Evolutionary conservation across 2,329 filamentous ascomycete species (phyloP).

Genomic region (Esteya vermicola): DNA sequence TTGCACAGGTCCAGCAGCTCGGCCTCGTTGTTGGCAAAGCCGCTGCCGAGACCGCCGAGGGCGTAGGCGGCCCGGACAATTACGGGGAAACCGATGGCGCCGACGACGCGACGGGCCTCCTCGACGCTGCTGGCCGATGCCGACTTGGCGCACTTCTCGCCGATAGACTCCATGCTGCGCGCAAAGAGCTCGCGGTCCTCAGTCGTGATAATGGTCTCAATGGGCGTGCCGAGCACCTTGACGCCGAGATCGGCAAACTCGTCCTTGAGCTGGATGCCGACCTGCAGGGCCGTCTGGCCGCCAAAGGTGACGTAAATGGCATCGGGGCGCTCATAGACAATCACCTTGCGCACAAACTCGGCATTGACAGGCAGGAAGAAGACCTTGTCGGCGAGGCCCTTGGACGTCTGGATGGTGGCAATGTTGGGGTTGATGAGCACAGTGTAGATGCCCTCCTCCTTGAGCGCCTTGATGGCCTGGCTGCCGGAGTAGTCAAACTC

Average conservation of each 20-base stretch:
- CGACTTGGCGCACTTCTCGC: slow-evolving; percentile 95
- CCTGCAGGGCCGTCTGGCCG: slow-evolving; percentile 90
- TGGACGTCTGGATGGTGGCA: slow-evolving; percentile 95
- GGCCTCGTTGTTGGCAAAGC: slow-evolving; percentile 78
- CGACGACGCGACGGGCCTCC: slow-evolving; percentile 77
- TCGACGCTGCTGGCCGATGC: slow-evolving; percentile 80
- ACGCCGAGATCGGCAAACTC: slow-evolving; percentile 90
- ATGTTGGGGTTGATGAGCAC: slow-evolving; percentile 99
- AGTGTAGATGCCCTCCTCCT: slow-evolving; percentile 96
- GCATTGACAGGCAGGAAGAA: slow-evolving; percentile 97
- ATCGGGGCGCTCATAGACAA: slow-evolving; percentile 85
- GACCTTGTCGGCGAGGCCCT: slow-evolving; percentile 94
- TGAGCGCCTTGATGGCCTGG: slow-evolving; percentile 95
- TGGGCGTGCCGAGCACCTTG: slow-evolving; percentile 87
- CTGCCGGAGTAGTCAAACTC: slow-evolving; percentile 98
- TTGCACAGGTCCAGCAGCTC: slow-evolving; percentile 80
- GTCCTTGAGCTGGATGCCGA: slow-evolving; percentile 94
- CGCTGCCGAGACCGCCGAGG: slow-evolving; percentile 84
- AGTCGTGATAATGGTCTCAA: slow-evolving; percentile 96
- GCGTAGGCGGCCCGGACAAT: slow-evolving; percentile 96
- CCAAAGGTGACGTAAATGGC: slow-evolving; percentile 97
- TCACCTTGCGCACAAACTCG: slow-evolving; percentile 95
- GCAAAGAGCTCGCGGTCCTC: slow-evolving; percentile 97
- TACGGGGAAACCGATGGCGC: slow-evolving; percentile 88
- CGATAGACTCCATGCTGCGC: slow-evolving; percentile 95